phyloP scores from a whole-genome alignment of 2,329 filamentous ascomycete genomes.

The Fusarium coicis region DNA sequence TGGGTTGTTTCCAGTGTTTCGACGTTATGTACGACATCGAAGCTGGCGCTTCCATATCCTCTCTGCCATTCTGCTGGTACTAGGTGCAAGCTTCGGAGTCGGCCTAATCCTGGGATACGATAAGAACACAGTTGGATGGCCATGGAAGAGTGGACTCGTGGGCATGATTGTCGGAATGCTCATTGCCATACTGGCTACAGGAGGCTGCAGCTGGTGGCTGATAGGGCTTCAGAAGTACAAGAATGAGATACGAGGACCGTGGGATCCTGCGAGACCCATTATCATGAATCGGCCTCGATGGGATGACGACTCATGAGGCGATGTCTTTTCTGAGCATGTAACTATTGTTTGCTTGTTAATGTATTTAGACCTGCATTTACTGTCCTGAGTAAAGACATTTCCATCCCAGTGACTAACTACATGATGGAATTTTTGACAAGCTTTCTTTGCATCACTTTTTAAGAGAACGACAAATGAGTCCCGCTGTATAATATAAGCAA shows the following conservation, averaged over 20 bases:
- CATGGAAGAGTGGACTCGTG: constrained; percentile 68
- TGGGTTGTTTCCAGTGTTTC: constrained; percentile 95
- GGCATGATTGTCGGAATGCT: constrained; percentile 83
- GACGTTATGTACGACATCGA: constrained; percentile 84
- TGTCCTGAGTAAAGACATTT: not conserved
- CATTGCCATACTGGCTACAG: constrained; percentile 82
- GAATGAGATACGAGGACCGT: constrained; percentile 97
- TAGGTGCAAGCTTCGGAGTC: constrained; percentile 82
- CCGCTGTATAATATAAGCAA: not conserved
- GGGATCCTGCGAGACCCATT: constrained; percentile 93
- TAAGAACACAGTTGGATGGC: constrained; percentile 53
- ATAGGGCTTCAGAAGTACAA: constrained; percentile 98
- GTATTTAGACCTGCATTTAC: not conserved
- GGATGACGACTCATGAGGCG: constrained; percentile 49
- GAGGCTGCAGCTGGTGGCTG: constrained; percentile 96
- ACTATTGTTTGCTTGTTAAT: not conserved
- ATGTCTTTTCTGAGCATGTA: constrained; percentile 5
- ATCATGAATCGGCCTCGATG: constrained; percentile 75
- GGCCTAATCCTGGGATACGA: constrained; percentile 67
- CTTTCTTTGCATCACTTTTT: not conserved
- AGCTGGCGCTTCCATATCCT: constrained; percentile 84
- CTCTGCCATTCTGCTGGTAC: constrained; percentile 79
- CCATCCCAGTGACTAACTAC: not conserved
- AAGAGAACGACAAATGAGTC: not conserved
- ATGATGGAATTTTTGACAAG: not conserved